Base-by-base conservation (phyloP, 805 yeast species). In the Wickerhamiella australiensis region DNA sequence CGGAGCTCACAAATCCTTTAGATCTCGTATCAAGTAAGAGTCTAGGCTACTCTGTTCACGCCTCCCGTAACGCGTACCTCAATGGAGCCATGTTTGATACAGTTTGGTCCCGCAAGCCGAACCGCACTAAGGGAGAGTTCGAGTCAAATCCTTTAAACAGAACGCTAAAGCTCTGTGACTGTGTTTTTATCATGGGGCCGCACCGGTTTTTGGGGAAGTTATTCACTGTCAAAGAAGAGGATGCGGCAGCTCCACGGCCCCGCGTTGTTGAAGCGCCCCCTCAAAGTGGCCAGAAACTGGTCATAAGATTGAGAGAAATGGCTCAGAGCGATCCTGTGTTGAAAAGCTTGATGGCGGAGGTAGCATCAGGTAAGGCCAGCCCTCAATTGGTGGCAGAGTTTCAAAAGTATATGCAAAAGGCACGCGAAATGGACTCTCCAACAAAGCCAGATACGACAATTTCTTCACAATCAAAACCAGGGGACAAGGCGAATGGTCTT, bases 161-260 rank as follows among this genome's bases (percentile, higher is more conserved):
- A 50, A 87, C 88, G 95, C 81, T 86, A 52, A 87, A 86, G 61
- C 68, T 92, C 50, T 78, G 90, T 56, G 96, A 88, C 56, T 78
- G 88, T 53, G 66, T 69, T 1, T 65, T 87, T 66, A 69, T 71
- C 9, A 71, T 82, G 20, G 97, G 96, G 0, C 95, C 96, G 0
- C 98, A 90, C 65, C 65, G 69, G 0, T 85, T 85, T 65, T 85
- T 80, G 36, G 73, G 82, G 1, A 69, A 94, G 53, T 64, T 92
- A 27, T 92, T 84, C 65, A 80, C 86, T n/a, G 75, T 86, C 47
- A 84, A 85, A 58, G 95, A 87, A 58, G 94, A 85, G 36, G 75
- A 50, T 41, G 48, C 60, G 51, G 52, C 56, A 41, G 52, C 54
- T 51, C 26, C 54, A 2, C 35, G 37, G n/a, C 12, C 42, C 6